Base-by-base conservation (phyloP, 352 stramenopile species). In the Plasmopara viticola region DNA sequence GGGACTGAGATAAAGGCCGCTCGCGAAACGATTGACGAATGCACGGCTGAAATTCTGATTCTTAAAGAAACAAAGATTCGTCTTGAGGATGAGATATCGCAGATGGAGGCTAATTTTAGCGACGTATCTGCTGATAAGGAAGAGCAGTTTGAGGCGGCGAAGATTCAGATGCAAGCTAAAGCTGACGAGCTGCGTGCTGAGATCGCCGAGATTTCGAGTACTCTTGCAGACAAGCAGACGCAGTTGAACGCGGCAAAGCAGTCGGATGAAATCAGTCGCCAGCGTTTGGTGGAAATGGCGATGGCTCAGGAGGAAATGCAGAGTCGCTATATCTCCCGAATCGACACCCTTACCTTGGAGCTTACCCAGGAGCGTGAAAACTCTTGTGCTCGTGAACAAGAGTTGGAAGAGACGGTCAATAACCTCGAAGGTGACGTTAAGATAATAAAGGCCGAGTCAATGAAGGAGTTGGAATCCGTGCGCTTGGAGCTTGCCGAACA, bases 311-410 rank as follows among this genome's bases (percentile, higher is more conserved):
- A 77, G 37, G 68, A 74, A 15, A 67, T 76, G 53, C 68, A 78
- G 47, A 61, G 54, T 41, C 68, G 58, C 7, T 63, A 75, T 46
- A 52, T 67, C 12, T 46, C 42, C 4, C 66, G 81, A 49, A 53
- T 84, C n/a, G 68, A 78, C 31, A 61, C 58, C 15, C 48, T 81
- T 15, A 62, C 61, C 1, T 45, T 68, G 20, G 72, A 74, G 31
- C 66, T 84, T 9, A 69, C 74, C 38, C 65, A 74, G 39, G 72
- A 81, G 44, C 68, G 62, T 34, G 68, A 76, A 41, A 68, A 47
- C 33, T 81, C 70, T 33, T 49, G 60, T 41, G 39, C 56, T 37
- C 72, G 72, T 10, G 72, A 78, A 43, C 57, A 77, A 29, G 66
- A 80, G 15, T 49, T 78, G 47, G 61, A 71, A 20, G 58, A 64